Evolutionary conservation across 345 rosid genomes (phyloP), one percentile per base, ranked within the genome.

Genomic region (Eucalyptus lansdowneana): DNA sequence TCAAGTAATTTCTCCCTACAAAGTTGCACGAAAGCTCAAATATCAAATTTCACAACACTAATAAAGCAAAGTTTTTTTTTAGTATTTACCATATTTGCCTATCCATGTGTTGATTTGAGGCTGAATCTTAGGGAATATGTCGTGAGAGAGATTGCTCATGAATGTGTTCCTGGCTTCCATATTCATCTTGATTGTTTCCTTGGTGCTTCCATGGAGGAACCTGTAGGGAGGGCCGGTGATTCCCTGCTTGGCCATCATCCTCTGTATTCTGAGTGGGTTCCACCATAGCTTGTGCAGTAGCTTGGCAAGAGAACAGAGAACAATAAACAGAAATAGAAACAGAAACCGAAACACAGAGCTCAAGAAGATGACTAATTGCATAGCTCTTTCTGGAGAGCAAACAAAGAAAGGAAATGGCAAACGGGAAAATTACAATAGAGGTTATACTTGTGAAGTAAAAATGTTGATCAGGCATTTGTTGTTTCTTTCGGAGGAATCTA

Each of bases 1-100:
- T 65, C 25, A 95, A 89, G 85, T 91, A 92, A 54, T 89, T 94
- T 89, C 56, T 90, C 88, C 93, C 94, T 94, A 44, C 40, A 90
- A 24, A 24, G 19, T 3, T 31, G 27, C 51, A 45, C n/a, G 19
- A 21, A 76, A 34, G 51, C 9, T 29, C 25, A 42, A 47, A 21
- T 9, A 27, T 25, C 7, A 49, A 40, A 12, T 65, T 21, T 58
- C 19, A 58, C 37, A 12, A 11, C 21, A 37, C 45, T 34, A 56
- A 22, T 14, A 25, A 49, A 86, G 40, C 29, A 21, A 54, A 11
- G 24, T 42, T 42, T 42, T 42, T 42, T 45, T 69, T 9, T 15
- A 15, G 14, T 24, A 76, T 8, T 47, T 58, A 89, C 90, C 90
- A 44, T 89, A 86, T 27, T 83, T 62, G 80, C 86, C 47, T 83